Evolutionary conservation across 2,329 filamentous ascomycete genomes (phyloP).

Genomic region (Paecilomyces sp.): DNA sequence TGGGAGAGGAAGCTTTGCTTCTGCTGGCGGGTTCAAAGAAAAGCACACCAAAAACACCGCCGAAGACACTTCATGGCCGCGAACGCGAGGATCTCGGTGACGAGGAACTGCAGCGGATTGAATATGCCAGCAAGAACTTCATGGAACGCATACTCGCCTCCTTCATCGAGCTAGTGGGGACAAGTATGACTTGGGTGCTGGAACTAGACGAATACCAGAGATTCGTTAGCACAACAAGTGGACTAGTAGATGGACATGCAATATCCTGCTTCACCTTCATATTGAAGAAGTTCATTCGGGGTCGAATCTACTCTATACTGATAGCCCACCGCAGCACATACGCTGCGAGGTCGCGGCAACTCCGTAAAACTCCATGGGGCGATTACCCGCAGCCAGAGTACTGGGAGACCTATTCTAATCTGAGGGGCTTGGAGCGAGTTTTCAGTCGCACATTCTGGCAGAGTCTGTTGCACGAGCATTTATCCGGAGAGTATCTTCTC

Average conservation of each 20-base stretch:
- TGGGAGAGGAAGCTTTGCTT: constrained; percentile 54
- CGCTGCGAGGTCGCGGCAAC: neutral
- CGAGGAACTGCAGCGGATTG: constrained; percentile 49
- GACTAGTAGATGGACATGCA: constrained; percentile 7
- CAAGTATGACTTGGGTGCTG: constrained; percentile 33
- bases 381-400: neutral
- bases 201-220: constrained; percentile 20
- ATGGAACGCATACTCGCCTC: constrained; percentile 39
- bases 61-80: constrained; percentile 40
- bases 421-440: neutral
- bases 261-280: constrained; percentile 12
- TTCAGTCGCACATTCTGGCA: neutral
- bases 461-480: neutral
- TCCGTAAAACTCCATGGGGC: neutral
- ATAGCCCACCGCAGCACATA: neutral
- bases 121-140: constrained; percentile 52
- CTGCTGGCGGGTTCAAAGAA: constrained; percentile 17
- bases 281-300: constrained; percentile 25
- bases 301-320: constrained; percentile 18
- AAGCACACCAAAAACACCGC: constrained; percentile 1
- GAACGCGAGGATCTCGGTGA: constrained; percentile 44
- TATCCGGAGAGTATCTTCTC: neutral
- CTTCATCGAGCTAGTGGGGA: constrained; percentile 25
- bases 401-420: neutral
- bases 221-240: constrained; percentile 8